Base-by-base conservation (phyloP, 768 basidiomycete species). In the button mushroom (Agaricus bisporus) region DNA sequence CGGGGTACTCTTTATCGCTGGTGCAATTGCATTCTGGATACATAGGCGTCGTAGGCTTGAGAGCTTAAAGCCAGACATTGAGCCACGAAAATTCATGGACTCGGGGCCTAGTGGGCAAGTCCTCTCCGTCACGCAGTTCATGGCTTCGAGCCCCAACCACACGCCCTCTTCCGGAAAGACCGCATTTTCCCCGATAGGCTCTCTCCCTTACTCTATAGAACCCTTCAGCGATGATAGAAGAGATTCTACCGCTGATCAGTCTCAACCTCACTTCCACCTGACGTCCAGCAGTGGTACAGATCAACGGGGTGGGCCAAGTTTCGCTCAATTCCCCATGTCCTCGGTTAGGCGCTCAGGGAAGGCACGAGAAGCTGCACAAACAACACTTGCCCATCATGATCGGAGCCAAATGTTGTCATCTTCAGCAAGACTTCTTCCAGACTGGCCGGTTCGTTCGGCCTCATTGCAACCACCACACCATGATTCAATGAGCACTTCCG, bases 1-100 rank as follows among this genome's bases (percentile, higher is more conserved):
- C 8, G 51, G 66, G 14, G 48, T 70, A 4, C 49, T 73, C 20
- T 48, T 72, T 32, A 58, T 62, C 10, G 51, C 42, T 12, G 62
- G 58, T 5, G 61, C 55, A 3, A 55, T 55, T 18, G 57, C 62
- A 50, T 61, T 54, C 5, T 61, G 58, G 51, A 54, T 51, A n/a
- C 51, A 46, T 44, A 39, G 44, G 41, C 56, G 58, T 15, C 46
- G 59, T 28, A 55, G 46, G 41, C 58, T 53, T 20, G 51, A 48
- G 18, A 46, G 37, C 32, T 20, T 54, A 22, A 22, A 44, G 39
- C 55, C 45, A 15, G 54, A 56, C 32, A n/a, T 55, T 47, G 41
- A 18, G 20, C 62, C 59, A 32, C 58, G 57, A 15, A 49, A 55
- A 29, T 64, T 60, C 41, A 29, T 49, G 12, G 49, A 58, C 9